Conservation (phyloP, 352 stramenopile species). For the Phytophthora colocasiae region DNA sequence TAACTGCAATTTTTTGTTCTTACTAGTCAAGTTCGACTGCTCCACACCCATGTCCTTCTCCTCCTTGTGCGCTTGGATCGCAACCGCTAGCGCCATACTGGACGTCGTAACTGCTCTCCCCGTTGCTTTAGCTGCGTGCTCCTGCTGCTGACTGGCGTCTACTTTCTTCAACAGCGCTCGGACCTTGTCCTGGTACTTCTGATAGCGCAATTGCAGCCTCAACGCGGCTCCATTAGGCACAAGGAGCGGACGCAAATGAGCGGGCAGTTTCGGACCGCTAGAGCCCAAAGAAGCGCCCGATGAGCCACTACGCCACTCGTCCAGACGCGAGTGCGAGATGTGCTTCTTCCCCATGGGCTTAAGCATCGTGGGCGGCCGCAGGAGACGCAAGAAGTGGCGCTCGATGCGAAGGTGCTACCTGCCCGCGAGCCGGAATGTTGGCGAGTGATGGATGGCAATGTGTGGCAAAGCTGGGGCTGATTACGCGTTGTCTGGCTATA, state of each 20-base stretch:
- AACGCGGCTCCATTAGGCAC: slow-evolving; percentile 52
- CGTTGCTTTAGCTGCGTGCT: slow-evolving; percentile 34
- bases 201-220: slow-evolving; percentile 79
- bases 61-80: slow-evolving; percentile 47
- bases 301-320: slow-evolving; percentile 34
- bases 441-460: slow-evolving; percentile 6
- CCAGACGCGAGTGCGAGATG: slow-evolving; percentile 29
- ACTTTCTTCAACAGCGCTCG: slow-evolving; percentile 65
- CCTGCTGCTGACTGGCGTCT: slow-evolving; percentile 44
- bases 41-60: slow-evolving; percentile 18
- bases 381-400: not conserved
- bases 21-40: slow-evolving; percentile 4
- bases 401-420: slow-evolving; percentile 1
- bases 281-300: slow-evolving; percentile 7
- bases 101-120: slow-evolving; percentile 48
- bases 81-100: slow-evolving; percentile 69
- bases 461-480: not conserved
- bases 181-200: slow-evolving; percentile 76
- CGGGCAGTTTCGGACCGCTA: slow-evolving; percentile 34
- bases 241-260: slow-evolving; percentile 43
- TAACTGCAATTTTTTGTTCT: slow-evolving; percentile 15
- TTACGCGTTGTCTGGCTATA: not conserved
- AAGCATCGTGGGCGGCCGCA: slow-evolving; percentile 33
- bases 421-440: slow-evolving; percentile 18
- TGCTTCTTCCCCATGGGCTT: slow-evolving; percentile 60